Conservation (phyloP, 176 grass and related monocot genomes). For the Raddia distichophylla region DNA sequence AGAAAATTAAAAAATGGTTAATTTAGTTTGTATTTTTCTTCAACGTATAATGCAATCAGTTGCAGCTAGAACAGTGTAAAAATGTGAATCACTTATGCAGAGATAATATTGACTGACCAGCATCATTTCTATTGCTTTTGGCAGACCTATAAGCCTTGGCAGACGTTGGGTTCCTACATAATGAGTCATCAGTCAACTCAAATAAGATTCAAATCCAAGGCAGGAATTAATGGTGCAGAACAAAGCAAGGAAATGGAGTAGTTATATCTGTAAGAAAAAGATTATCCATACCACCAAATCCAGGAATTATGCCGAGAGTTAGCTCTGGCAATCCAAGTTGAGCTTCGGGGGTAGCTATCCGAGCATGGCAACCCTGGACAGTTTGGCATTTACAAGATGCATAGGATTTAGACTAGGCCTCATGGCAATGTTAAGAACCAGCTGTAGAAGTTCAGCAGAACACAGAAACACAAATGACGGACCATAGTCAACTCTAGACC, state of each 20-base stretch:
- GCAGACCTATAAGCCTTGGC: conserved; percentile 93
- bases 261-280: conserved; percentile 11
- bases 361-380: conserved; percentile 89
- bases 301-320: conserved; percentile 94
- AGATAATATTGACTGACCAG: conserved; percentile 66
- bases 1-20: not conserved
- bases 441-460: conserved; percentile 5
- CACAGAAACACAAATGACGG: conserved; percentile 26
- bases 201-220: conserved; percentile 20
- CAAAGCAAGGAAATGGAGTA: conserved; percentile 26
- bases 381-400: conserved; percentile 7
- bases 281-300: conserved; percentile 77
- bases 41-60: not conserved
- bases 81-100: conserved; percentile 14
- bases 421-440: conserved; percentile 8
- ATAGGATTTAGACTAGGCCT: conserved; percentile 7
- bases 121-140: conserved; percentile 97
- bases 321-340: conserved; percentile 98
- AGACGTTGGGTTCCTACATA: conserved; percentile 85
- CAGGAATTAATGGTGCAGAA: not conserved
- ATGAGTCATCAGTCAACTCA: conserved; percentile 26
- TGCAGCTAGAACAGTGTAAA: not conserved
- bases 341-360: conserved; percentile 90
- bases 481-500: conserved; percentile 94
- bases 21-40: not conserved